Percentiles rank a stretch among this genome's conserved stretches.
phyloP scores from a whole-genome alignment of 192 early-diverging fungal genomes.

The Diversispora eburnea region DNA sequence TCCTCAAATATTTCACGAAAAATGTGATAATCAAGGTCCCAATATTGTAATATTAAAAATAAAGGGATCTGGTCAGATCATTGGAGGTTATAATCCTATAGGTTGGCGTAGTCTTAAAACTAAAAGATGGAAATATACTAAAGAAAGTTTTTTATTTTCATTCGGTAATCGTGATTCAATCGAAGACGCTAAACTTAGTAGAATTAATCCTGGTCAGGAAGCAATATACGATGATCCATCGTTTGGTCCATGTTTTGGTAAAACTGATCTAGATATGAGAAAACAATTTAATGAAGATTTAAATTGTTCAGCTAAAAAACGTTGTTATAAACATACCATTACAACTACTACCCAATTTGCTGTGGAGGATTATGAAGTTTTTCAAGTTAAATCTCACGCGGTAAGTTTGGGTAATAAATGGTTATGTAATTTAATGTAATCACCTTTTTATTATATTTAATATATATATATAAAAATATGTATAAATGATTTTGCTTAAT shows the following conservation, averaged over 20 bases:
- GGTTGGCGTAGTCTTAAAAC: constrained; percentile 18
- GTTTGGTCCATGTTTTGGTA: constrained; percentile 30
- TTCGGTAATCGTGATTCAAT: constrained; percentile 4
- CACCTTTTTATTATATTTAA: no score
- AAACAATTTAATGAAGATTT: constrained; percentile 17
- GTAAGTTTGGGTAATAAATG: neutral
- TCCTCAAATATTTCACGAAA: constrained; percentile 21
- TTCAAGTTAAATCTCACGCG: constrained; percentile 1
- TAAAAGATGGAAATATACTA: constrained; percentile 20
- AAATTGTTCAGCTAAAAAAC: constrained; percentile 22
- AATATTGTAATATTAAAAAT: constrained; percentile 18
- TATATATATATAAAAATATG: no score
- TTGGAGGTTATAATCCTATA: constrained; percentile 28
- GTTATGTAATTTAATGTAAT: no score
- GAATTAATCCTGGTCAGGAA: neutral
- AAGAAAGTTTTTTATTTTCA: constrained; percentile 28
- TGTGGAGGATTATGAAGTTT: constrained; percentile 26
- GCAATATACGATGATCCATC: constrained; percentile 28
- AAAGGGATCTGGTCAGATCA: constrained; percentile 6
- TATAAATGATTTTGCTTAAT: no score
- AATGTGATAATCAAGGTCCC: constrained; percentile 25
- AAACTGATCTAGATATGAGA: constrained; percentile 29
- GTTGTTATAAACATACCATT: constrained; percentile 18
- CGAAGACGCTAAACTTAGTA: constrained; percentile 16
- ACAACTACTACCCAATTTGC: neutral